phyloP scores from a whole-genome alignment of 1,139 yeast genomes.

The Saccharomyces hybrid region DNA sequence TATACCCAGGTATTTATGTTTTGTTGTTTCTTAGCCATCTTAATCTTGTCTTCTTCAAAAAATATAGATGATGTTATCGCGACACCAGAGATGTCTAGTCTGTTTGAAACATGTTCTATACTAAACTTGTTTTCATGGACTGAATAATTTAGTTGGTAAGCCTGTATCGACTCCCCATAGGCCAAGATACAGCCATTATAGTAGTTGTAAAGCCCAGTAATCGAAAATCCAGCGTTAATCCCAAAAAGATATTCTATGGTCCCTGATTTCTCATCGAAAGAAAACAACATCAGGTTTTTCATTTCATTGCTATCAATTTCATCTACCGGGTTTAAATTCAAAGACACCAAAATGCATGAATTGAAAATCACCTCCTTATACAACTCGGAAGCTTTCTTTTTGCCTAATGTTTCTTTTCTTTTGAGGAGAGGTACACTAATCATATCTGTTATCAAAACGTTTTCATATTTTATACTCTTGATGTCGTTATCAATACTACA shows the following conservation, averaged over 20 bases:
- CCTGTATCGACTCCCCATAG: slow-evolving; percentile 19
- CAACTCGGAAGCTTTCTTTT: slow-evolving; percentile 7
- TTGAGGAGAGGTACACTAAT: slow-evolving; percentile 11
- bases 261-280: slow-evolving; percentile 24
- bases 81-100: slow-evolving; percentile 10
- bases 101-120: slow-evolving; percentile 14
- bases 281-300: slow-evolving; percentile 21
- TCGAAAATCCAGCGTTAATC: slow-evolving; percentile 11
- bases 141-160: slow-evolving; percentile 21
- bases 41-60: background rate
- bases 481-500: background rate
- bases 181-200: slow-evolving; percentile 14
- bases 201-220: slow-evolving; percentile 18
- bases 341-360: slow-evolving; percentile 23
- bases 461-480: slow-evolving; percentile 10
- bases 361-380: slow-evolving; percentile 20
- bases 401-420: background rate
- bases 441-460: slow-evolving; percentile 21
- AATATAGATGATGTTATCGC: slow-evolving; percentile 5
- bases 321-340: slow-evolving; percentile 24
- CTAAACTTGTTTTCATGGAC: slow-evolving; percentile 24
- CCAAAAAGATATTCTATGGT: slow-evolving; percentile 16
- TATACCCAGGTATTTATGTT: slow-evolving; percentile 2
- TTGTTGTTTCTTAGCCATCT: slow-evolving; percentile 3
- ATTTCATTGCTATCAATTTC: slow-evolving; percentile 11